These are phyloP conservation scores for Solanum pennellii DNA, from an alignment of 257 asterid genomes.

Conservation along the genomic window DNA sequence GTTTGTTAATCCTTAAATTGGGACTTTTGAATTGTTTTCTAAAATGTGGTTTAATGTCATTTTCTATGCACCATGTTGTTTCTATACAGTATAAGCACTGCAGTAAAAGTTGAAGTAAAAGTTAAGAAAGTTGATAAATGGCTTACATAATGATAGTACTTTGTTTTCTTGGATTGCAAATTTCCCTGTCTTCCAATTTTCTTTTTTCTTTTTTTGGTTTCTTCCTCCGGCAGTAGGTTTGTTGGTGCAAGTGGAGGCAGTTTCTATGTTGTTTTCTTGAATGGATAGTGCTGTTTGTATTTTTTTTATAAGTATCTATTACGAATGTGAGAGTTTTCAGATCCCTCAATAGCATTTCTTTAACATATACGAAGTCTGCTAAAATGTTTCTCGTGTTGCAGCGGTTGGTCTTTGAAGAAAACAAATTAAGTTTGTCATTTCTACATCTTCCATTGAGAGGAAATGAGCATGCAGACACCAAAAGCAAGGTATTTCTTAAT, in stretches of 20 bases:
- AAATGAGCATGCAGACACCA: conserved; percentile 64
- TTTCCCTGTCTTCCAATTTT: conserved; percentile 1
- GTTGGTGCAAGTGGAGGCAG: conserved; percentile 91
- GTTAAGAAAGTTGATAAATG: conserved; percentile 20
- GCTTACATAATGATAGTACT: conserved; percentile 24
- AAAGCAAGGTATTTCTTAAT: conserved; percentile 45
- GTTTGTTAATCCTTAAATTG: neutral
- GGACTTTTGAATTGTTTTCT: neutral
- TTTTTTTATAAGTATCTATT: conserved; percentile 25
- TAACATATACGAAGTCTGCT: neutral
- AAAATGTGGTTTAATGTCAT: conserved; percentile 16
- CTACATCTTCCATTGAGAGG: conserved; percentile 14
- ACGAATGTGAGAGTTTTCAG: conserved; percentile 9
- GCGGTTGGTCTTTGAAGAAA: conserved; percentile 40
- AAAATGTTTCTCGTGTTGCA: conserved; percentile 31
- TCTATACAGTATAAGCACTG: conserved; percentile 18
- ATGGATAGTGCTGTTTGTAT: conserved; percentile 20
- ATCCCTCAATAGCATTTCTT: neutral
- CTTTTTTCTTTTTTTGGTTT: conserved; percentile 1
- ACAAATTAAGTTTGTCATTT: conserved; percentile 9
- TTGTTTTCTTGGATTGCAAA: conserved; percentile 19
- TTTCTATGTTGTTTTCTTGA: conserved; percentile 60
- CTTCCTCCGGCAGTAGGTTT: conserved; percentile 21
- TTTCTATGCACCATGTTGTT: conserved; percentile 21
- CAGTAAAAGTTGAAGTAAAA: conserved; percentile 49